Conservation (phyloP, 2,329 filamentous ascomycete genomes). For the Ilyonectria robusta region DNA sequence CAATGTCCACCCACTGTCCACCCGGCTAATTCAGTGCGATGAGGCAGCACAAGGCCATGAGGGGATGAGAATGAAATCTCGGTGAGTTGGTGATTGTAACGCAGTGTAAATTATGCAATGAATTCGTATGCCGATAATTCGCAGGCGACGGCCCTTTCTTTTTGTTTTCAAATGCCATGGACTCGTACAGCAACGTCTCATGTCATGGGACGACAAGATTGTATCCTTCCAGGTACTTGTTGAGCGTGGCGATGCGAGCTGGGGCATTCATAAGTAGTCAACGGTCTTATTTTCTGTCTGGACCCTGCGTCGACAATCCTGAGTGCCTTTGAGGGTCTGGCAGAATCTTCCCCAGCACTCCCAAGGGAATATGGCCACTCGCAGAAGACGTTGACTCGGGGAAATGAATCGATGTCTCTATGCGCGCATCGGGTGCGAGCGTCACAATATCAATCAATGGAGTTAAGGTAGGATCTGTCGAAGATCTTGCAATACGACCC, state of each 20-base stretch:
- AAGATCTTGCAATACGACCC: neutral
- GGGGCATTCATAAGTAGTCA: constrained; percentile 1
- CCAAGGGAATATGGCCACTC: neutral
- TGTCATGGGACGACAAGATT: neutral
- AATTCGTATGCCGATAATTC: neutral
- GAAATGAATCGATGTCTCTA: neutral
- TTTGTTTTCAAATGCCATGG: constrained; percentile 15
- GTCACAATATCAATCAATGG: neutral
- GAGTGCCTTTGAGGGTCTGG: neutral
- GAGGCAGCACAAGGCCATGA: neutral
- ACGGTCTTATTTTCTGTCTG: constrained; percentile 15
- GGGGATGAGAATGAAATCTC: neutral
- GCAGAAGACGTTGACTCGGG: neutral
- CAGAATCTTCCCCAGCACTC: neutral
- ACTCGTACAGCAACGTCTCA: constrained; percentile 6
- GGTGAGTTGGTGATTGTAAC: too few species aligned
- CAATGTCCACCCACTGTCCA: neutral
- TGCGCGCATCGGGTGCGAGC: neutral
- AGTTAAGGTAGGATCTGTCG: neutral
- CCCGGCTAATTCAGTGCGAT: neutral
- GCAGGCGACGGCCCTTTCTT: constrained; percentile 7
- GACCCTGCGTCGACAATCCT: neutral
- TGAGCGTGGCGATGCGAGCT: constrained; percentile 4
- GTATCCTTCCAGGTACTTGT: neutral
- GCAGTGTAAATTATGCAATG: too few species aligned